A percentile compares a stretch with the other conserved stretches of the same genome.
phyloP scores from a whole-genome alignment of 371 early-diverging fungal species.

The Mortierella sp. region DNA sequence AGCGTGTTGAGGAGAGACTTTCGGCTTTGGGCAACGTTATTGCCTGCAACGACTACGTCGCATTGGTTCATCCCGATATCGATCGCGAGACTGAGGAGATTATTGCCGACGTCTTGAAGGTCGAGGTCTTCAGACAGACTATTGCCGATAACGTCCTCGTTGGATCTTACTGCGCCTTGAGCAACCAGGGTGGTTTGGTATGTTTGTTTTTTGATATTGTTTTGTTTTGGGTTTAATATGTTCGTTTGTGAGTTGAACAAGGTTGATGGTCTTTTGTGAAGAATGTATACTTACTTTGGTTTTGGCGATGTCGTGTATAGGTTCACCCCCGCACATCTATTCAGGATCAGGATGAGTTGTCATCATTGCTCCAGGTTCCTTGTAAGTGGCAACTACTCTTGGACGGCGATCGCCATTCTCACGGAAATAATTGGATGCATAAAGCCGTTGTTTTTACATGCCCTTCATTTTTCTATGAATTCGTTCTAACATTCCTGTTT shows the following conservation, averaged over 20 bases:
- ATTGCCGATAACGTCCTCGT: constrained; percentile 99
- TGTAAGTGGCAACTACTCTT: constrained; percentile 69
- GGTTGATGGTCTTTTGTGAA: neutral
- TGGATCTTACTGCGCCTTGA: constrained; percentile 97
- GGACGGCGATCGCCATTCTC: neutral
- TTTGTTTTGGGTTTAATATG: neutral
- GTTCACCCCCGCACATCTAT: constrained; percentile 97
- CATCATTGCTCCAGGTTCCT: constrained; percentile 97
- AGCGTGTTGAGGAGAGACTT: constrained; percentile 98
- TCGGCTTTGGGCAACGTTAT: constrained; percentile 99
- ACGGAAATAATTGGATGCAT: neutral
- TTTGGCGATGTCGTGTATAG: constrained; percentile 18
- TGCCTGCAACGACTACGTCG: constrained; percentile 99
- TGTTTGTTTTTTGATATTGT: neutral
- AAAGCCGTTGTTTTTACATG: neutral
- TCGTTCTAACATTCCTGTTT: neutral
- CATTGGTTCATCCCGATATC: constrained; percentile 99
- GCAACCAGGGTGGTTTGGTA: constrained; percentile 98
- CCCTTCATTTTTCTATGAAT: neutral
- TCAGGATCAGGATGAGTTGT: constrained; percentile 99
- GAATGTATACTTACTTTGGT: neutral
- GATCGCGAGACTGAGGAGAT: constrained; percentile 99
- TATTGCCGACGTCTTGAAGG: constrained; percentile 97
- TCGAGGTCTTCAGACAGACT: constrained; percentile 99
- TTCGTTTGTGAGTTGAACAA: neutral